Percentiles rank a stretch among this genome's conserved stretches.
Evolutionary conservation across 1,139 yeast species (phyloP).

Genomic region (Tardiomyces blankii): DNA sequence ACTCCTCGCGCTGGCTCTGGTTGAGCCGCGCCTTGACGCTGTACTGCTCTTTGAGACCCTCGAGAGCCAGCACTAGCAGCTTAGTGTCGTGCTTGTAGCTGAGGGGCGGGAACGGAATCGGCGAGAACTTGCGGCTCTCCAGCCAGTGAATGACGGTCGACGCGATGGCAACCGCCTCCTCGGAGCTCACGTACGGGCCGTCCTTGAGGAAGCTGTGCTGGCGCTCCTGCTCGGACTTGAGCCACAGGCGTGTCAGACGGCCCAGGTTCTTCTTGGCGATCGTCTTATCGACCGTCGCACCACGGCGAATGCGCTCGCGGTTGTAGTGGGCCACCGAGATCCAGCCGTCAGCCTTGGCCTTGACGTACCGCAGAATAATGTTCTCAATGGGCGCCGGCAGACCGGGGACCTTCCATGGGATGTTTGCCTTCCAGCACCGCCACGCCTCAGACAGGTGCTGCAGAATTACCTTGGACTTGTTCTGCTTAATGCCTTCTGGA

Average conservation of each 20-base stretch:
- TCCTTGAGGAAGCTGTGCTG: constrained; percentile 71
- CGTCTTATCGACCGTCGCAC: constrained; percentile 87
- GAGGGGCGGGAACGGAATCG: constrained; percentile 90
- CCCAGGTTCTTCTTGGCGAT: constrained; percentile 91
- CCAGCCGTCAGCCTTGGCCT: constrained; percentile 98
- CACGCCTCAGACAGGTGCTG: constrained; percentile 97
- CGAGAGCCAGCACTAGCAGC: constrained; percentile 77
- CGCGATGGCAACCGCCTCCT: constrained; percentile 80
- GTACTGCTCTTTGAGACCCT: constrained; percentile 73
- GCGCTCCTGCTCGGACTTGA: constrained; percentile 83
- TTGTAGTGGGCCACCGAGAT: constrained; percentile 86
- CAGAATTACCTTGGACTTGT: constrained; percentile 73
- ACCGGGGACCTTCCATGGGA: constrained; percentile 98
- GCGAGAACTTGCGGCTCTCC: constrained; percentile 72
- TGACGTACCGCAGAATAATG: constrained; percentile 78
- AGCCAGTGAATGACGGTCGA: constrained; percentile 89
- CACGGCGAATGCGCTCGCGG: constrained; percentile 77
- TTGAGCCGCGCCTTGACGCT: constrained; percentile 78
- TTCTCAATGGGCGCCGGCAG: constrained; percentile 83
- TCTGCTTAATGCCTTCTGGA: constrained; percentile 87
- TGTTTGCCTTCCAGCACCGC: constrained; percentile 99
- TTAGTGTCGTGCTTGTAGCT: constrained; percentile 92
- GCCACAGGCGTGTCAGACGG: constrained; percentile 82
- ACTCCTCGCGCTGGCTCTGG: constrained; percentile 81
- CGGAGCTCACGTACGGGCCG: constrained; percentile 81